Percentiles rank a stretch among this genome's conserved stretches.
phyloP scores from a whole-genome alignment of 2,329 filamentous ascomycete genomes.

The Dactylellina leptospora region DNA sequence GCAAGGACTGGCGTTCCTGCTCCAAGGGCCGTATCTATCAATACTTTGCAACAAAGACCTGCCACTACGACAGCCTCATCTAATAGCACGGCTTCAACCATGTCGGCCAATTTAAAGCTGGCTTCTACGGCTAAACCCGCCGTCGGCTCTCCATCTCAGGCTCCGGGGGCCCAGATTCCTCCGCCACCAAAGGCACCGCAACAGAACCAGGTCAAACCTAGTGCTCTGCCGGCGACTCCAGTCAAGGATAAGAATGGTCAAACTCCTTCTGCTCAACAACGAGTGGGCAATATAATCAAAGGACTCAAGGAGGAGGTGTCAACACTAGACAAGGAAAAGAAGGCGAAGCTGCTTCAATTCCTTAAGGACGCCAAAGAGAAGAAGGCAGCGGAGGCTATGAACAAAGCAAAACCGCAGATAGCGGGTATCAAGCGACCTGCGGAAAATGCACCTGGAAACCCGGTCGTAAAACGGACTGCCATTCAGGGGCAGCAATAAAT shows the following conservation, averaged over 20 bases:
- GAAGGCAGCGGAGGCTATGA: slow-evolving; percentile 41
- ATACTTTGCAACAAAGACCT: neutral
- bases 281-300: slow-evolving; percentile 16
- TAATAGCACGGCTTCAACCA: neutral
- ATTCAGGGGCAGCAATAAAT: slow-evolving; percentile 37
- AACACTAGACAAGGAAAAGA: slow-evolving; percentile 18
- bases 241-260: slow-evolving; percentile 5
- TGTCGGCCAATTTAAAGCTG: too few relatives aligned
- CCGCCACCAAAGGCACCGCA: slow-evolving; percentile 14
- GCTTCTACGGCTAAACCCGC: slow-evolving; percentile 1
- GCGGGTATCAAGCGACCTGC: slow-evolving; percentile 26
- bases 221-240: neutral
- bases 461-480: slow-evolving; percentile 28
- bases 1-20: slow-evolving; percentile 4
- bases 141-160: neutral
- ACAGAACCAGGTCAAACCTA: slow-evolving; percentile 1
- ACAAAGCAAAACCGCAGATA: slow-evolving; percentile 9
- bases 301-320: too few relatives aligned
- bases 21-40: neutral
- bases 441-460: slow-evolving; percentile 15
- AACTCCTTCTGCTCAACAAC: neutral
- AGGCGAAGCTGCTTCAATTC: slow-evolving; percentile 27
- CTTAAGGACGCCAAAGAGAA: slow-evolving; percentile 49
- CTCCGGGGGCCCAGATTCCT: neutral
- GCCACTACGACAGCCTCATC: neutral